Evolutionary conservation across 495 filamentous ascomycete species (phyloP).

Genomic region (Penicillium turbatum): DNA sequence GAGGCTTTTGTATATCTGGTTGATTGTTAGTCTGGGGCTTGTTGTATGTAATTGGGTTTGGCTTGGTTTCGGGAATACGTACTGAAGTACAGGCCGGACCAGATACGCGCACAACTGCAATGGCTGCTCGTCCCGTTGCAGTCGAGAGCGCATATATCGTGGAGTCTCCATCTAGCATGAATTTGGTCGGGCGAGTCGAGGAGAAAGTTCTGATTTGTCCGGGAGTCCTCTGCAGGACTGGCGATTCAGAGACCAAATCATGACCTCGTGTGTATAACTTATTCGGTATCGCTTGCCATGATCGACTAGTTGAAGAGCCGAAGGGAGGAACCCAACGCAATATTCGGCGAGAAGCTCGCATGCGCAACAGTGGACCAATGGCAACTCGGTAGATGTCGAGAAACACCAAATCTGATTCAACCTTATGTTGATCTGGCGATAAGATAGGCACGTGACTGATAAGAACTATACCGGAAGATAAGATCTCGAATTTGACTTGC

Average conservation of each 20-base stretch:
- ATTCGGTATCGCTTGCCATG: conserved; percentile 4
- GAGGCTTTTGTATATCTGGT: conserved; percentile 69
- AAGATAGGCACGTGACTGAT: neutral
- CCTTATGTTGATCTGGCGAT: neutral
- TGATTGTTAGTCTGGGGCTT: neutral
- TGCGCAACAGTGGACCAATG: conserved; percentile 22
- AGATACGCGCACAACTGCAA: conserved; percentile 86
- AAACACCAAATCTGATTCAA: neutral
- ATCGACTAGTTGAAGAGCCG: conserved; percentile 23
- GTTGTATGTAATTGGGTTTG: conserved; percentile 6
- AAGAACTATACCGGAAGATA: neutral
- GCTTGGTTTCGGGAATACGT: conserved; percentile 25
- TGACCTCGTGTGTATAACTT: conserved; percentile 10
- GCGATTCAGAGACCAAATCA: conserved; percentile 7
- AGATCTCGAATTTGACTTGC: neutral
- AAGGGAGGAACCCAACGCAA: conserved; percentile 28
- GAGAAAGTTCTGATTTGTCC: conserved; percentile 25
- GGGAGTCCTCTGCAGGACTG: neutral
- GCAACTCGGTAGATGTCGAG: neutral
- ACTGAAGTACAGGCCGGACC: conserved; percentile 70
- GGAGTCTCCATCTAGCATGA: conserved; percentile 34
- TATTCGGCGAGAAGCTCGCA: conserved; percentile 27
- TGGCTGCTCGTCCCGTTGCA: conserved; percentile 78
- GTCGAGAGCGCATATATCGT: conserved; percentile 95
- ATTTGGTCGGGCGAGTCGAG: conserved; percentile 7